Evolutionary conservation across 2,329 filamentous ascomycete genomes (phyloP).

Genomic region (Zopfia rhizophila): DNA sequence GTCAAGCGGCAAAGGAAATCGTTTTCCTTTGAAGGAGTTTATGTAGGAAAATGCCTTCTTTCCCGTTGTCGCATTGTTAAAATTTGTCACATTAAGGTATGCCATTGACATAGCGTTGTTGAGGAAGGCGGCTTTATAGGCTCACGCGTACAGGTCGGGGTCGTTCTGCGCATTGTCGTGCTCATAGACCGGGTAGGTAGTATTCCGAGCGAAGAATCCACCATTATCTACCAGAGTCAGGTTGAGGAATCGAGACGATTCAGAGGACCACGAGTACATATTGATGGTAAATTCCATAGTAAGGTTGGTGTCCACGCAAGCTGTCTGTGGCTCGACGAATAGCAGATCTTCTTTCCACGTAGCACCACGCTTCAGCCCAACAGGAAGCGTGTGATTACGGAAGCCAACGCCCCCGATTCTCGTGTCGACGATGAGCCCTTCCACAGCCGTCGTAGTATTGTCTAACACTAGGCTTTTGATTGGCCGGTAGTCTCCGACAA

Average conservation of each 20-base stretch:
- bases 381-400: slow-evolving; percentile 57
- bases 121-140: slow-evolving; percentile 58
- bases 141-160: slow-evolving; percentile 52
- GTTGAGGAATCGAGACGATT: slow-evolving; percentile 18
- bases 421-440: slow-evolving; percentile 59
- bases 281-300: slow-evolving; percentile 56
- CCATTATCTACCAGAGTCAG: slow-evolving; percentile 55
- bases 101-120: slow-evolving; percentile 55
- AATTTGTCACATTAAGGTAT: slow-evolving; percentile 53
- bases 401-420: slow-evolving; percentile 57
- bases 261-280: slow-evolving; percentile 14
- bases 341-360: slow-evolving; percentile 60
- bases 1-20: slow-evolving; percentile 39
- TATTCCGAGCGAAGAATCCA: slow-evolving; percentile 55
- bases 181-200: slow-evolving; percentile 45
- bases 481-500: slow-evolving; percentile 43
- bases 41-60: slow-evolving; percentile 48
- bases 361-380: slow-evolving; percentile 45
- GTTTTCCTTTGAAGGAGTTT: slow-evolving; percentile 48
- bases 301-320: slow-evolving; percentile 56
- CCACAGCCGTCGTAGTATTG: slow-evolving; percentile 47
- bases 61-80: slow-evolving; percentile 13
- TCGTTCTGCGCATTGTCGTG: slow-evolving; percentile 45
- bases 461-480: slow-evolving; percentile 47
- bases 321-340: slow-evolving; percentile 57